Conservation (phyloP, 192 early-diverging fungal genomes). For the Coemansia guatemalensis region DNA sequence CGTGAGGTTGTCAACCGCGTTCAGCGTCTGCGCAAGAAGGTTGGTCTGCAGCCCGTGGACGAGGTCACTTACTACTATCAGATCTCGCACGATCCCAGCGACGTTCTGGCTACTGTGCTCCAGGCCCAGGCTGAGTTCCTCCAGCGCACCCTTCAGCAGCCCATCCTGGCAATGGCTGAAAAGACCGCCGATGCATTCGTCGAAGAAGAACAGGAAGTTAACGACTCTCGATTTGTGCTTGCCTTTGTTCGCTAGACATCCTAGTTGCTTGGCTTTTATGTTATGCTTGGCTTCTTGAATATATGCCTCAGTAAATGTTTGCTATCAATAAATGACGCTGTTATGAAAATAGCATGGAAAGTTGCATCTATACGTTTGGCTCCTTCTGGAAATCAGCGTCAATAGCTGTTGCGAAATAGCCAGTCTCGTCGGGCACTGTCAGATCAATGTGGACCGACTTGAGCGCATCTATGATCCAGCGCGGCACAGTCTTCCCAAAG, state of each 20-base stretch:
- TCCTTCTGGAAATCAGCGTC: slow-evolving; percentile 44
- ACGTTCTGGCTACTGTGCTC: slow-evolving; percentile 70
- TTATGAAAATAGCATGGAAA: neutral
- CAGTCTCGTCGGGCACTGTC: slow-evolving; percentile 25
- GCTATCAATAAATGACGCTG: neutral
- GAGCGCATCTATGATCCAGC: slow-evolving; percentile 73
- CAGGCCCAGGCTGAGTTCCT: slow-evolving; percentile 72
- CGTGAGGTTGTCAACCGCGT: slow-evolving; percentile 97
- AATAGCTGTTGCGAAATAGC: slow-evolving; percentile 36
- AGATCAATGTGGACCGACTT: slow-evolving; percentile 69
- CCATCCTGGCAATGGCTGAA: slow-evolving; percentile 47
- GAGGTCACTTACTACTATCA: slow-evolving; percentile 82
- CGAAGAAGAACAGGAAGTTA: slow-evolving; percentile 75
- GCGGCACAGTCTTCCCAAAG: slow-evolving; percentile 64
- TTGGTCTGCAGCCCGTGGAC: slow-evolving; percentile 83
- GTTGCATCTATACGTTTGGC: slow-evolving; percentile 16
- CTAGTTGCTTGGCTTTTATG: neutral
- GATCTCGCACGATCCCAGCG: slow-evolving; percentile 68
- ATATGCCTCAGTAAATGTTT: neutral
- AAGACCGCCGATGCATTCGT: slow-evolving; percentile 58
- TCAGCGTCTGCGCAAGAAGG: slow-evolving; percentile 96
- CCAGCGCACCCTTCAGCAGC: slow-evolving; percentile 70
- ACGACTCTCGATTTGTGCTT: slow-evolving; percentile 76
- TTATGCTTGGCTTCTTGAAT: slow-evolving; percentile 6
- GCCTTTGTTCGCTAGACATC: slow-evolving; percentile 49